These are phyloP conservation scores for Syncephalis fuscata DNA, from an alignment of 371 early-diverging fungal genomes.

Conservation along the genomic window DNA sequence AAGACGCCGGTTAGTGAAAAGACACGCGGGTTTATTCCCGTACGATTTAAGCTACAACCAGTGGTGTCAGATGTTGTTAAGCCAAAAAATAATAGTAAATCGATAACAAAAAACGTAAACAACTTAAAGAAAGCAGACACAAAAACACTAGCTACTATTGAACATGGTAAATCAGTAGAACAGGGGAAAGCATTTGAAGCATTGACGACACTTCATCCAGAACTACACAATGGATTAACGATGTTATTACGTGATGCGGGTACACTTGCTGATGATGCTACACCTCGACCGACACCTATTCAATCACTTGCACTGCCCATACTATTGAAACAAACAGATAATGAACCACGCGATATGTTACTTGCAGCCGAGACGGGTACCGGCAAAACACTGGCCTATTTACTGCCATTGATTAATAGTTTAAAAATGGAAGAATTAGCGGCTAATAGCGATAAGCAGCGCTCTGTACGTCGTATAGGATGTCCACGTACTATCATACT, in stretches of 20 bases:
- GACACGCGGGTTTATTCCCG: slow-evolving; percentile 22
- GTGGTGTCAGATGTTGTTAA: slow-evolving; percentile 17
- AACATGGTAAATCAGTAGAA: not conserved
- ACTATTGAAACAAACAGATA: slow-evolving; percentile 25
- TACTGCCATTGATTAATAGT: slow-evolving; percentile 67
- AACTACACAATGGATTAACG: slow-evolving; percentile 1
- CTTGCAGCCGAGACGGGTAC: slow-evolving; percentile 94
- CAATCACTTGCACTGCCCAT: slow-evolving; percentile 81
- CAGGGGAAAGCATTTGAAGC: slow-evolving; percentile 1
- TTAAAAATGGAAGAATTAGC: slow-evolving; percentile 36
- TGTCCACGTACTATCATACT: slow-evolving; percentile 82
- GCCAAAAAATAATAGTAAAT: no score
- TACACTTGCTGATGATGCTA: slow-evolving; percentile 2
- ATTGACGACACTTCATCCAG: slow-evolving; percentile 2
- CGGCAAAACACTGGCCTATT: slow-evolving; percentile 97
- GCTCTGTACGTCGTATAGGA: slow-evolving; percentile 24
- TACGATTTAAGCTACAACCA: slow-evolving; percentile 19
- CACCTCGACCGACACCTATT: slow-evolving; percentile 63
- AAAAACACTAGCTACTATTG: not conserved
- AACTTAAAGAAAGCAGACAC: not conserved
- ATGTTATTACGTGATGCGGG: not conserved
- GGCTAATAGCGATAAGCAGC: slow-evolving; percentile 26
- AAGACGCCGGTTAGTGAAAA: slow-evolving; percentile 7
- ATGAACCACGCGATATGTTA: slow-evolving; percentile 34
- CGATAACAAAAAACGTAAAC: not conserved